phyloP scores from a whole-genome alignment of 257 asterid genomes.

The Asclepias syriaca region DNA sequence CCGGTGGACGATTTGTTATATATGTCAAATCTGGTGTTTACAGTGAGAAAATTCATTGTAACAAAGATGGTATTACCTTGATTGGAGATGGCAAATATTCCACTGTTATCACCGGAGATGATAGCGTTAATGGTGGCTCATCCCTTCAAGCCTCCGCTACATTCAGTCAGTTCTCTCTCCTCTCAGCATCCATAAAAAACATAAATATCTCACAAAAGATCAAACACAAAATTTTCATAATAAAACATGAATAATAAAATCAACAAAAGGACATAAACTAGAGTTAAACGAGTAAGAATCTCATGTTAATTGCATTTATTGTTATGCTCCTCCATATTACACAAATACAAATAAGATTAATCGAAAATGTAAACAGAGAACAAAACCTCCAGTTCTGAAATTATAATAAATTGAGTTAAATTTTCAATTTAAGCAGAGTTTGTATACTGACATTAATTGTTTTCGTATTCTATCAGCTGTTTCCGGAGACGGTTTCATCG shows the following conservation, averaged over 20 bases:
- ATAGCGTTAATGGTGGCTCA: slow-evolving; percentile 52
- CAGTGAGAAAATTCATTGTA: slow-evolving; percentile 45
- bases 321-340: too few species aligned
- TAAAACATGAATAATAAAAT: too few species aligned
- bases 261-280: too few species aligned
- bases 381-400: too few species aligned
- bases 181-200: too few species aligned
- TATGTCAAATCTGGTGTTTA: slow-evolving; percentile 71
- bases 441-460: not conserved
- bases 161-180: slow-evolving; percentile 35
- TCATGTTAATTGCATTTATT: too few species aligned
- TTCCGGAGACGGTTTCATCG: slow-evolving; percentile 61
- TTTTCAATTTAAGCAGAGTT: too few species aligned
- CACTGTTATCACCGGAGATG: slow-evolving; percentile 37
- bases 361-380: too few species aligned
- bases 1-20: slow-evolving; percentile 56
- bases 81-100: slow-evolving; percentile 76
- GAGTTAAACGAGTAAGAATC: too few species aligned
- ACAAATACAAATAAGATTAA: too few species aligned
- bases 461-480: slow-evolving; percentile 32
- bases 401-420: too few species aligned
- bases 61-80: slow-evolving; percentile 67
- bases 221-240: too few species aligned
- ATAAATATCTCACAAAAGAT: not conserved
- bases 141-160: slow-evolving; percentile 57